Conservation (phyloP, 495 filamentous ascomycete species). For the Alectoria sarmentosa region DNA sequence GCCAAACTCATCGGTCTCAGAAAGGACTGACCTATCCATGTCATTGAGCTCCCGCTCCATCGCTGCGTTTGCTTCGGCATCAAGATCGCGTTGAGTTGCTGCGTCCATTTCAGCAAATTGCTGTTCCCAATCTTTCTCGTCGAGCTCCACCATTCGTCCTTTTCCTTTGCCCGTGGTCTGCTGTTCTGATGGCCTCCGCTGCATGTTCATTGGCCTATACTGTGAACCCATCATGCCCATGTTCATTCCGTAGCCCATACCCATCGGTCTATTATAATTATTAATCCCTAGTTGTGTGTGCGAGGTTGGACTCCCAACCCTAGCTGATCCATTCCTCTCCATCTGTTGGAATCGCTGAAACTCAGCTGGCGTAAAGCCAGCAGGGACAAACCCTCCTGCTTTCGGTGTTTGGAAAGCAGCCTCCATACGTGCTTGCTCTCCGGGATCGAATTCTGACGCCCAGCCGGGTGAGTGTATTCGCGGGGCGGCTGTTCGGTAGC, state of each 20-base stretch:
- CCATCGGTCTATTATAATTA: conserved; percentile 57
- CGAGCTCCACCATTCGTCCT: conserved; percentile 82
- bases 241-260: conserved; percentile 49
- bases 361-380: conserved; percentile 73
- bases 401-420: conserved; percentile 58
- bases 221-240: conserved; percentile 38
- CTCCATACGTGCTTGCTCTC: conserved; percentile 71
- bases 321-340: conserved; percentile 46
- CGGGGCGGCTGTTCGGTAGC: conserved; percentile 49
- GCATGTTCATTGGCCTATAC: conserved; percentile 38
- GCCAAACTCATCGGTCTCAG: conserved; percentile 49
- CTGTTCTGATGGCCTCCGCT: conserved; percentile 45
- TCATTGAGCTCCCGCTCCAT: conserved; percentile 87
- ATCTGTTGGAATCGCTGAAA: conserved; percentile 80
- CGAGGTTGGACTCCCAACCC: conserved; percentile 49
- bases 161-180: conserved; percentile 70
- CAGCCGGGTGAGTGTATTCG: conserved; percentile 55
- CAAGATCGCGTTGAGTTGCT: conserved; percentile 53
- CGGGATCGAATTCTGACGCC: conserved; percentile 62
- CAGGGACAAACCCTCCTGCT: conserved; percentile 39
- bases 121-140: conserved; percentile 90
- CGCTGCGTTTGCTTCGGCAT: conserved; percentile 64
- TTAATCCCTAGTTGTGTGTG: conserved; percentile 40
- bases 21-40: conserved; percentile 73
- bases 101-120: conserved; percentile 88